Evolutionary conservation across 2,329 filamentous ascomycete genomes (phyloP).

Genomic region (Podosphaera fusca): DNA sequence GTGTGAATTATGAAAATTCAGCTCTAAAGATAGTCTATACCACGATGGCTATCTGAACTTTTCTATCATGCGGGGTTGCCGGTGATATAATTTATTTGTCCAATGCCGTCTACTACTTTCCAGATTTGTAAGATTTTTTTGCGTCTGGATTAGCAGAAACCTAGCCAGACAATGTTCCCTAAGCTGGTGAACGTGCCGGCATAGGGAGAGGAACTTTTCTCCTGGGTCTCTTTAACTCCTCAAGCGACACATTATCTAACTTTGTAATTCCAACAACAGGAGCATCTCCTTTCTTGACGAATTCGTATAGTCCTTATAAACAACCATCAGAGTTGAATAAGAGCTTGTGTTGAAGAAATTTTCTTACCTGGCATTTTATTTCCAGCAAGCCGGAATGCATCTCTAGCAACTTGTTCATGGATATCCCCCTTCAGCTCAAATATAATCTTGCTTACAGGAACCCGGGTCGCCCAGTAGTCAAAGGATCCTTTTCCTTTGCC

Average conservation of each 20-base stretch:
- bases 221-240: conserved; percentile 62
- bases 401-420: conserved; percentile 82
- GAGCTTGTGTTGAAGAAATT: background rate
- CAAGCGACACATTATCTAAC: conserved; percentile 57
- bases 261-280: conserved; percentile 86
- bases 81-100: too few relatives aligned
- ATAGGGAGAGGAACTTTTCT: conserved; percentile 18
- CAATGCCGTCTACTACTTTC: too few relatives aligned
- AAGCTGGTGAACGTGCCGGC: conserved; percentile 1
- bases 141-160: too few relatives aligned
- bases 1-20: too few relatives aligned
- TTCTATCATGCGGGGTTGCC: too few relatives aligned
- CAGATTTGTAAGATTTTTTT: too few relatives aligned
- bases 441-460: conserved; percentile 74
- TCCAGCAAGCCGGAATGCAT: conserved; percentile 82
- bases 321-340: conserved; percentile 7
- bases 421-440: conserved; percentile 82
- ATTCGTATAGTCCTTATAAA: conserved; percentile 54
- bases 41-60: too few relatives aligned
- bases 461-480: conserved; percentile 82
- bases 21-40: too few relatives aligned
- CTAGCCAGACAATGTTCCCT: background rate
- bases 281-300: conserved; percentile 78
- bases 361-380: conserved; percentile 76
- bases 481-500: conserved; percentile 96